Evolutionary conservation across 1,139 yeast genomes (phyloP).

Genomic region (Kodamaea derodonti): DNA sequence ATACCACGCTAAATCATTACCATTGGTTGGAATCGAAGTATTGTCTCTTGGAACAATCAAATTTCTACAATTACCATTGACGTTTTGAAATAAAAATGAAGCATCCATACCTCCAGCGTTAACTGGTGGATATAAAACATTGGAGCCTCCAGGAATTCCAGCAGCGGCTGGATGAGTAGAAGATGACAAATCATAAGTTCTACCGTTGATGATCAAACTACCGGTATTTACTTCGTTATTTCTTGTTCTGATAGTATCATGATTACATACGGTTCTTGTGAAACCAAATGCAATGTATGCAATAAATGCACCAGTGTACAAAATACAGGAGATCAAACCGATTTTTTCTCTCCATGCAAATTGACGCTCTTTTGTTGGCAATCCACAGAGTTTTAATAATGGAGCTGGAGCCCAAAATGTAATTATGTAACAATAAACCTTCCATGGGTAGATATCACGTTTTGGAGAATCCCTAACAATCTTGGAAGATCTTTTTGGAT

Average conservation of each 20-base stretch:
- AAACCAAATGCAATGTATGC: constrained; percentile 92
- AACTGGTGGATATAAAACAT: constrained; percentile 76
- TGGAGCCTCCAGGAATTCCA: constrained; percentile 65
- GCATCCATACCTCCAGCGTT: constrained; percentile 91
- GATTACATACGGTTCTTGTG: constrained; percentile 77
- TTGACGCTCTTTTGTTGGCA: constrained; percentile 76
- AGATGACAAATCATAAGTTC: constrained; percentile 65
- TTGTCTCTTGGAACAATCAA: constrained; percentile 71
- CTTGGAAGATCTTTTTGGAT: constrained; percentile 8
- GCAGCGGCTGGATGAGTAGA: constrained; percentile 80
- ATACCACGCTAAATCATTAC: constrained; percentile 82
- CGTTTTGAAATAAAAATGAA: constrained; percentile 87
- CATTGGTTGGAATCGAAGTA: constrained; percentile 65
- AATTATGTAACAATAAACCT: constrained; percentile 68
- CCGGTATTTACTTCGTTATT: constrained; percentile 56
- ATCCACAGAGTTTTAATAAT: constrained; percentile 66
- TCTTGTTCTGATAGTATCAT: constrained; percentile 47
- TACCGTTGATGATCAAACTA: constrained; percentile 75
- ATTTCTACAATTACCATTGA: constrained; percentile 87
- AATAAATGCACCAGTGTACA: constrained; percentile 70
- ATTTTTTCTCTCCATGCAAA: constrained; percentile 97
- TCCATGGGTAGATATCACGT: constrained; percentile 62
- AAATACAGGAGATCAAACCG: constrained; percentile 72
- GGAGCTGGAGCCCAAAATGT: constrained; percentile 94
- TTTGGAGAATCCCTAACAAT: constrained; percentile 14